Evolutionary conservation across 345 rosid species (phyloP).

Genomic region (Ricinus communis): DNA sequence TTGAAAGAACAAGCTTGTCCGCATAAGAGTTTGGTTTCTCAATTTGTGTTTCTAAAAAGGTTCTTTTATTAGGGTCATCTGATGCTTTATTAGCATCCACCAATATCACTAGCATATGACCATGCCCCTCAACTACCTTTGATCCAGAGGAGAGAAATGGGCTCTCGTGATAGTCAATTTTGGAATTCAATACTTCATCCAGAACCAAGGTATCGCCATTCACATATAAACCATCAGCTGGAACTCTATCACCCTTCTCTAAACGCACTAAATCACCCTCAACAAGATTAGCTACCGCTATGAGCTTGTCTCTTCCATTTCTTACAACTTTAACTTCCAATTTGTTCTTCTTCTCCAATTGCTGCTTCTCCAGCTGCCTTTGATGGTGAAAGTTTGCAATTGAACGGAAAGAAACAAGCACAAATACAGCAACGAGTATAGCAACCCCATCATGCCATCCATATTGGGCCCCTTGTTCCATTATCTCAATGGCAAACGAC

Average conservation of each 20-base stretch:
- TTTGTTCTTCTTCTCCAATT: constrained; percentile 12
- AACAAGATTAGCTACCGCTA: constrained; percentile 15
- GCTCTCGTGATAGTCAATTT: not conserved
- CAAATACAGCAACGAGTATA: constrained; percentile 19
- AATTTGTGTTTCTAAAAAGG: constrained; percentile 20
- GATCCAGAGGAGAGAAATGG: constrained; percentile 25
- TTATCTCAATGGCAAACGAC: constrained; percentile 20
- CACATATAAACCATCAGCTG: constrained; percentile 31
- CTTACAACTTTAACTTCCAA: constrained; percentile 22
- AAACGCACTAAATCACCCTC: constrained; percentile 23
- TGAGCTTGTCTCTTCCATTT: not conserved
- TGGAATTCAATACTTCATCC: constrained; percentile 17
- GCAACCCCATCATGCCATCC: constrained; percentile 38
- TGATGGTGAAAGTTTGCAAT: constrained; percentile 9
- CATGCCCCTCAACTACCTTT: constrained; percentile 22
- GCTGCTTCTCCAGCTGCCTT: constrained; percentile 20
- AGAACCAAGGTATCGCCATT: not conserved
- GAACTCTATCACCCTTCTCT: constrained; percentile 21
- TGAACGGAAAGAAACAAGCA: constrained; percentile 16
- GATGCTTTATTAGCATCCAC: not conserved
- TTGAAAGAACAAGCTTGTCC: constrained; percentile 16
- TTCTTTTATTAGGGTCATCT: not conserved
- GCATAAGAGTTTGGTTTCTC: constrained; percentile 10
- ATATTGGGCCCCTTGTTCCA: constrained; percentile 10
- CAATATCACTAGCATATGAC: constrained; percentile 23